These are phyloP conservation scores for Mycena pura DNA, from an alignment of 768 basidiomycete species.

Conservation along the genomic window DNA sequence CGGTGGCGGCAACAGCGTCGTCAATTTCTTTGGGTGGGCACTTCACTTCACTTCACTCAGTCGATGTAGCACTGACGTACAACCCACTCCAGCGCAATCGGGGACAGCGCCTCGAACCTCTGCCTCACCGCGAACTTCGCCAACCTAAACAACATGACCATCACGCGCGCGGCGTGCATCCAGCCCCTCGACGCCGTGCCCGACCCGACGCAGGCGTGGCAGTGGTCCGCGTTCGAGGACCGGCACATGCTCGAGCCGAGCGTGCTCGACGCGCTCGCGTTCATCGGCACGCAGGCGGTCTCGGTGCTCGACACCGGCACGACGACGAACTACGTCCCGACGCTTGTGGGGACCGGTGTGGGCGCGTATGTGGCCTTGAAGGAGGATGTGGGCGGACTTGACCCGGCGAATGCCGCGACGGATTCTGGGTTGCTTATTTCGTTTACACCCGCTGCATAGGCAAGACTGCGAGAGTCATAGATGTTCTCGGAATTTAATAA, in stretches of 20 bases:
- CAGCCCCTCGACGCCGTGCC: not conserved
- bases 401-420: not conserved
- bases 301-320: not conserved
- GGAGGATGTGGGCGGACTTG: slow-evolving; percentile 3
- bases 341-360: not conserved
- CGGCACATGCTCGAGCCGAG: not conserved
- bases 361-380: slow-evolving; percentile 1
- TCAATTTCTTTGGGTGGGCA: slow-evolving; percentile 6
- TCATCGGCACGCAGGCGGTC: not conserved
- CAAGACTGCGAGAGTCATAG: not conserved
- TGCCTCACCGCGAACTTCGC: slow-evolving; percentile 4
- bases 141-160: not conserved
- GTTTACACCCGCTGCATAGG: not conserved
- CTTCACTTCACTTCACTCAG: not conserved
- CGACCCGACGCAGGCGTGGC: slow-evolving; percentile 6
- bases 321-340: slow-evolving; percentile 7
- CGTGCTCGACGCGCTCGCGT: slow-evolving; percentile 1
- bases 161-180: slow-evolving; percentile 6
- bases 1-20: not conserved
- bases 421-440: slow-evolving; percentile 3
- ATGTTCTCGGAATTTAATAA: not conserved
- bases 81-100: not conserved
- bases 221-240: not conserved
- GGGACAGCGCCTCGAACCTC: not conserved
- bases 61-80: not conserved